Evolutionary conservation across 768 basidiomycete genomes (phyloP).

Genomic region (Holtermanniella nyarrowii): DNA sequence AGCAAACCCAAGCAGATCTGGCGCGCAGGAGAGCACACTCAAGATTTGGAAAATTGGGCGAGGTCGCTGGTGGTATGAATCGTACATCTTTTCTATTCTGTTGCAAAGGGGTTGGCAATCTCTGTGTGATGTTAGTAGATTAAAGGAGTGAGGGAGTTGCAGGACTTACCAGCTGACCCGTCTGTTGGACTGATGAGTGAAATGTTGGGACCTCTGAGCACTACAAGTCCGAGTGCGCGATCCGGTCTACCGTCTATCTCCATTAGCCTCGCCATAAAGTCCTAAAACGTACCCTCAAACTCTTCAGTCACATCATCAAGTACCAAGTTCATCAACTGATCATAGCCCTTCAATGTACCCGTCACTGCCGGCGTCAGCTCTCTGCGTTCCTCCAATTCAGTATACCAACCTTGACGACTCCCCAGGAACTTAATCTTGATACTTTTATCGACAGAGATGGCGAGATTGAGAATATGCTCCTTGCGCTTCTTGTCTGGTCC

Average conservation of each 20-base stretch:
- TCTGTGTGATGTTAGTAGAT: conserved; percentile 41
- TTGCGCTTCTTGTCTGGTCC: conserved; percentile 62
- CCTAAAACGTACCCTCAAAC: conserved; percentile 49
- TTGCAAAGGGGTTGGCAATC: conserved; percentile 73
- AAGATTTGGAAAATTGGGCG: no score
- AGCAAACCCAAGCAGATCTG: no score
- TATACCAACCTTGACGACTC: conserved; percentile 69
- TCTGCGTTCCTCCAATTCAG: background rate
- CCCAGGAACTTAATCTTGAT: conserved; percentile 98
- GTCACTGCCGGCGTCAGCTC: conserved; percentile 50
- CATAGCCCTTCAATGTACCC: conserved; percentile 87
- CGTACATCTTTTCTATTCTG: conserved; percentile 8
- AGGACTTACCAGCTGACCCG: conserved; percentile 56
- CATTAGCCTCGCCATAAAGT: background rate
- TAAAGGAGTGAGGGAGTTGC: background rate
- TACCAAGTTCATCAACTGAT: conserved; percentile 92
- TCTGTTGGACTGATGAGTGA: conserved; percentile 89
- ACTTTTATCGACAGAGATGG: conserved; percentile 83
- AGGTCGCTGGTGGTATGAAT: background rate
- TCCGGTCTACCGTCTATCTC: conserved; percentile 48
- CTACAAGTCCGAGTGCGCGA: conserved; percentile 61
- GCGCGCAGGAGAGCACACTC: no score
- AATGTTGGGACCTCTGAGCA: conserved; percentile 87
- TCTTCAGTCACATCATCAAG: conserved; percentile 90
- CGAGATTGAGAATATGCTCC: conserved; percentile 89